Base-by-base conservation (phyloP, 2,329 filamentous ascomycete genomes). In the Aspergillus eucalypticola region DNA sequence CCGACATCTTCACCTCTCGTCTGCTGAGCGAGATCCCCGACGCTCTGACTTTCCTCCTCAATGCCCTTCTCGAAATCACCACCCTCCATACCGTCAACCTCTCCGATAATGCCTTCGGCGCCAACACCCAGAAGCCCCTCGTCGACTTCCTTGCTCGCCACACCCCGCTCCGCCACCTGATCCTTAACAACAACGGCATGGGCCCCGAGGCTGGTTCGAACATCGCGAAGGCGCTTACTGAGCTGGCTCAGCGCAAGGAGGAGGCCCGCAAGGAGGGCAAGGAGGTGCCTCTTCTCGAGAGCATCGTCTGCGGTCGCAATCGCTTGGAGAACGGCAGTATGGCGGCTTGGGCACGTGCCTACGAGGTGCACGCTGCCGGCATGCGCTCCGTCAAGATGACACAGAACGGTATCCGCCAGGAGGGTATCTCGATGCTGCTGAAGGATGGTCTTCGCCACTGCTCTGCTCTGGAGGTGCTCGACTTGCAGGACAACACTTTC, bases 401-500 rank as follows among this genome's bases (percentile, higher is more conserved):
- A 25, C 95, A 98, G 78, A 98, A 99, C 75, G 95, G 95, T 55
- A 99, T 99, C 68, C 86, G 95, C 46, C 91, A 94, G 73, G 92
- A 98, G 76, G 95, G 95, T 62, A 95, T 98, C 71, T 88, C 88
- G 51, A 85, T 89, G 66, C 82, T 99, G 59, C 81, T 99, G 65
- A 88, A 86, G 62, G 83, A 93, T 56, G 95, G 95, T 63, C 83
- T 99, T 56, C 86, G 83, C 65, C 84, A 91, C 69, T 86, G 91
- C 54, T 82, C 81, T 32, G 80, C 82, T 48, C 83, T 99, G 58
- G 83, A 88, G 73, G 85, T 92, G 13, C 80, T 99, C 56, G 95
- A 99, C 79, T 81, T 99, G 63, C 94, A 99, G 77, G 95, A 99
- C 79, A 99, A 99, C 79, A 98, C 95, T 0, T 98, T 98, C 75